Base-by-base conservation (phyloP, 306 rosid species). In the Prosopis cineraria region DNA sequence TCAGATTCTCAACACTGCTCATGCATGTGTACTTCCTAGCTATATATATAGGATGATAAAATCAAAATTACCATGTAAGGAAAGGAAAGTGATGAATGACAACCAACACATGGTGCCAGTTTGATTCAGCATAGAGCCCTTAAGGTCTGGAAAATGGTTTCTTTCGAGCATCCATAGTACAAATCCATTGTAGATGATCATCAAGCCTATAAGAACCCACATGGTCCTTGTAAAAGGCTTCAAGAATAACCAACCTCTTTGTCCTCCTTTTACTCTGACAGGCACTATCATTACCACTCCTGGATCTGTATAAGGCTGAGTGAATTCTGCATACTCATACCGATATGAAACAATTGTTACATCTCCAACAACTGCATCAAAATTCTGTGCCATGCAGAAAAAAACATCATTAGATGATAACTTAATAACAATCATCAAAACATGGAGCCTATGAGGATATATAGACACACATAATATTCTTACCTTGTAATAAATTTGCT, bases 271-370 rank as follows among this genome's bases (percentile, higher is more conserved):
- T 36, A 82, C 65, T 70, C 27, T 73, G 65, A 82, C 52, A n/a
- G 85, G 86, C 53, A 83, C 93, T 65, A 89, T 25, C 93, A 87
- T 89, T 60, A 73, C 78, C 30, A 87, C 17, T 60, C 90, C 93
- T 24, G 85, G 43, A 70, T 87, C 84, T 14, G 86, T 73, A 60
- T 78, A 89, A 3, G 90, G 88, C 10, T 41, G 74, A 12, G 86
- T 75, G 73, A 84, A 87, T 44, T 82, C 84, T 8, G 75, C 89
- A 62, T 80, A 31, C 7, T 64, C 20, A 39, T 63, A 86, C 3
- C 93, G 72, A 1, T 0, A 10, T 0, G 87, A 65, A 29, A 78
- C 75, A 45, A 89, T 78, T 40, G 87, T 29, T 19, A 89, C 79
- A 65, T 88, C 89, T n/a, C n/a, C n/a, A 37, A 89, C 78, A 4